These are phyloP conservation scores for Pezizomycotina sp. DNA, from an alignment of 2,329 filamentous ascomycete genomes.

Conservation along the genomic window DNA sequence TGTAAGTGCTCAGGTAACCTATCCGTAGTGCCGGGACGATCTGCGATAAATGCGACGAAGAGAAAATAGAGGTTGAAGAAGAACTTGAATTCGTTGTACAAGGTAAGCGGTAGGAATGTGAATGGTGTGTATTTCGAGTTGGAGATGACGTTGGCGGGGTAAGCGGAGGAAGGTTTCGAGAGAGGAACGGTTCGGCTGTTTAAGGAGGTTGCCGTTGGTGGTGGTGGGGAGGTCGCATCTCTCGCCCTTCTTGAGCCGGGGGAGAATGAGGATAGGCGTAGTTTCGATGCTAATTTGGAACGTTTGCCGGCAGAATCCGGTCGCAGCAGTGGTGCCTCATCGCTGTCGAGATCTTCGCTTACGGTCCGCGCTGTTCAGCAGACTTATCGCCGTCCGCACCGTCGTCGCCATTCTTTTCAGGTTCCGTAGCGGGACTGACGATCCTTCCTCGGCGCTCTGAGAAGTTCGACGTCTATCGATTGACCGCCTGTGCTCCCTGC, in stretches of 20 bases:
- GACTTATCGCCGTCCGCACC: constrained; percentile 6
- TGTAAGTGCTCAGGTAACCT: constrained; percentile 85
- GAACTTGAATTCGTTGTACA: constrained; percentile 98
- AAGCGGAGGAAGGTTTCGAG: constrained; percentile 32
- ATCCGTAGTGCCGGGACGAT: constrained; percentile 78
- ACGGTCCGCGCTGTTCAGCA: no score
- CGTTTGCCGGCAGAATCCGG: constrained; percentile 11
- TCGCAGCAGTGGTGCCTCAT: constrained; percentile 14
- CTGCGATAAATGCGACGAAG: constrained; percentile 83
- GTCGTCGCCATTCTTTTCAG: constrained; percentile 14
- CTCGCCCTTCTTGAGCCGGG: constrained; percentile 22
- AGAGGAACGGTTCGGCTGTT: constrained; percentile 10
- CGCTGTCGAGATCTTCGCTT: no score
- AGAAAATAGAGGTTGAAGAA: constrained; percentile 99
- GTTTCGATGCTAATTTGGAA: constrained; percentile 10
- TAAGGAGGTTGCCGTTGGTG: constrained; percentile 24
- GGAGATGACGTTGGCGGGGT: constrained; percentile 79
- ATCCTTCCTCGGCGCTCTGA: constrained; percentile 5
- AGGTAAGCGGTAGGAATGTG: constrained; percentile 80
- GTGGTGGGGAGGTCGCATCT: constrained; percentile 47
- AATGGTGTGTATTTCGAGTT: constrained; percentile 96
- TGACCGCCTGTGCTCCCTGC: constrained; percentile 22
- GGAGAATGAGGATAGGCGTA: constrained; percentile 3
- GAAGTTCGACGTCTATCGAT: constrained; percentile 24
- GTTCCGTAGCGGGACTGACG: constrained; percentile 14